These are phyloP conservation scores for Raffaelea deltoideospora DNA, from an alignment of 2,329 filamentous ascomycete species.

Conservation along the genomic window DNA sequence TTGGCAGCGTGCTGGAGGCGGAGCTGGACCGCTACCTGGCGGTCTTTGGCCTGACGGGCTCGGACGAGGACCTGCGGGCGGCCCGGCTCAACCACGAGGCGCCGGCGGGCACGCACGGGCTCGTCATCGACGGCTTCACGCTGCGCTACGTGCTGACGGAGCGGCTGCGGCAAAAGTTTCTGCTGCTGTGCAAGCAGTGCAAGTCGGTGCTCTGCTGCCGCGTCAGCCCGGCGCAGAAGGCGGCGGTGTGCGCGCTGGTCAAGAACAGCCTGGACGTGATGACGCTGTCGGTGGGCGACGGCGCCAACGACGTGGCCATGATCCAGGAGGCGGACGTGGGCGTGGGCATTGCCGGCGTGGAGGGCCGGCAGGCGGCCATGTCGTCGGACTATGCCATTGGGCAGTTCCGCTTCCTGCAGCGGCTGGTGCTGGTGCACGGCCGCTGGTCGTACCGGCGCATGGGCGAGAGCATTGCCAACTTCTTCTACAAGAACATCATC, in stretches of 20 bases:
- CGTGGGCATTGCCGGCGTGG: constrained; percentile 85
- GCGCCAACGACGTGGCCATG: constrained; percentile 94
- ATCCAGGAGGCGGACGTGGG: constrained; percentile 96
- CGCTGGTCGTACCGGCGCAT: constrained; percentile 93
- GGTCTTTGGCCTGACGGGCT: constrained; percentile 65
- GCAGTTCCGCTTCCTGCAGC: constrained; percentile 77
- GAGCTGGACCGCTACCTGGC: constrained; percentile 61
- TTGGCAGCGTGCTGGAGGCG: constrained; percentile 44
- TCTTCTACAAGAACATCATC: constrained; percentile 99
- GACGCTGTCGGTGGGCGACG: constrained; percentile 85
- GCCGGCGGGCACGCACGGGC: constrained; percentile 73
- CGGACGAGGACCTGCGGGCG: constrained; percentile 65
- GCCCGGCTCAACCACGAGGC: constrained; percentile 76
- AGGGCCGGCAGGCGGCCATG: constrained; percentile 88
- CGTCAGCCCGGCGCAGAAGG: constrained; percentile 93
- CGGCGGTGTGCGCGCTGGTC: constrained; percentile 90
- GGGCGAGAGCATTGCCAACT: constrained; percentile 89
- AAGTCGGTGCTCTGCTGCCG: constrained; percentile 92
- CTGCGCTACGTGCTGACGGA: constrained; percentile 79
- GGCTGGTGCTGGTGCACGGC: constrained; percentile 78
- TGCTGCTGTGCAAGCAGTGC: constrained; percentile 93
- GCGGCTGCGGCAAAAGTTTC: constrained; percentile 73
- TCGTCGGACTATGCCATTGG: constrained; percentile 92
- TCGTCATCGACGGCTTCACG: constrained; percentile 91
- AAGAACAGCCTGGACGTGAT: constrained; percentile 92